A percentile compares a stretch with the other conserved stretches of the same genome.
Evolutionary conservation across 1,139 yeast species (phyloP).

Genomic region (Saccharomycopsis hybrid): DNA sequence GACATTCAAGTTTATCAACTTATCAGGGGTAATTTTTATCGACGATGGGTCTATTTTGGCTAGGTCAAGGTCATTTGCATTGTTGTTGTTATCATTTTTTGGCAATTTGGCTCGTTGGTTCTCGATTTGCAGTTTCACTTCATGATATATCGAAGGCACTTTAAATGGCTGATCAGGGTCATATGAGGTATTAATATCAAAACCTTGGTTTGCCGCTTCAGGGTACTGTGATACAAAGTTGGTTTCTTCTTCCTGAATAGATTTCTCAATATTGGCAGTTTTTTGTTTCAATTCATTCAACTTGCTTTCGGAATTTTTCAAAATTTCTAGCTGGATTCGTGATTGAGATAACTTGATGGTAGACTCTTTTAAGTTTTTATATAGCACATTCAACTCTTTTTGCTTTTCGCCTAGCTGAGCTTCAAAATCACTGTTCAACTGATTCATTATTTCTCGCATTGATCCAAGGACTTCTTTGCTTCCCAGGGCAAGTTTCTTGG

Average conservation of each 20-base stretch:
- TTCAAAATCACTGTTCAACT: constrained; percentile 42
- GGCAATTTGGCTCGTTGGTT: constrained; percentile 1
- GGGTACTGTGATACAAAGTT: constrained; percentile 30
- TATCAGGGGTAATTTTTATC: not conserved
- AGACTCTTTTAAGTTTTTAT: constrained; percentile 42
- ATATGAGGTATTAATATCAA: constrained; percentile 45
- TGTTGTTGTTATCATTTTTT: constrained; percentile 21
- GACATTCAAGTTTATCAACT: constrained; percentile 10
- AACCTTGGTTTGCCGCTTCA: constrained; percentile 10
- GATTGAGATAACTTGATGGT: constrained; percentile 40
- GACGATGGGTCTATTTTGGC: not conserved
- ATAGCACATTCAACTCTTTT: constrained; percentile 38
- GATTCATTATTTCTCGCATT: constrained; percentile 35
- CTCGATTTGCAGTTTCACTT: constrained; percentile 31
- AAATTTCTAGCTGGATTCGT: constrained; percentile 37
- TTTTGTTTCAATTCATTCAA: constrained; percentile 45
- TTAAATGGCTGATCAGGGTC: constrained; percentile 87
- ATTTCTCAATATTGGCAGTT: constrained; percentile 47
- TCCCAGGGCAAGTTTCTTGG: constrained; percentile 7
- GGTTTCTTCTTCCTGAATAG: constrained; percentile 50
- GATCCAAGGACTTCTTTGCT: constrained; percentile 36
- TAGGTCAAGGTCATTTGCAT: not conserved
- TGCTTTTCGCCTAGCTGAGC: constrained; percentile 43
- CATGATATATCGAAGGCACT: constrained; percentile 49
- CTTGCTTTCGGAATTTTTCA: constrained; percentile 36